Conservation (phyloP, 2,329 filamentous ascomycete genomes). For the Emmonsiellopsis sp. region DNA sequence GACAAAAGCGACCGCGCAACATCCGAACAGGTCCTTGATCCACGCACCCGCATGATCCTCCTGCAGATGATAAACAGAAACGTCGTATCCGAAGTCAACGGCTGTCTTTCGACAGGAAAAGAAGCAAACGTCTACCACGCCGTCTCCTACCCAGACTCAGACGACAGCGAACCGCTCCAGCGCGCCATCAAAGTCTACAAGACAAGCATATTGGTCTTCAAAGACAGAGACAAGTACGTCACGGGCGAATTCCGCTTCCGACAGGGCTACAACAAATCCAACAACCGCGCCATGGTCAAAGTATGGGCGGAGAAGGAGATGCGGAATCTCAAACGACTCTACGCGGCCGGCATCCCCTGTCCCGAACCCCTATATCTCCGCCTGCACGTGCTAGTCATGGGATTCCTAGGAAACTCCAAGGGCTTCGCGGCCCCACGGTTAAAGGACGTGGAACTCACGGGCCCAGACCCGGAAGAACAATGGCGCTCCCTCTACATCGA, state of each 20-base stretch:
- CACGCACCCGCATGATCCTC: slow-evolving; percentile 87
- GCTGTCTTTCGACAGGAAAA: slow-evolving; percentile 91
- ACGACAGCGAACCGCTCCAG: slow-evolving; percentile 49
- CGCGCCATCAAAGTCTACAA: slow-evolving; percentile 98
- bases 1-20: slow-evolving; percentile 92
- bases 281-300: slow-evolving; percentile 94
- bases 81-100: slow-evolving; percentile 82
- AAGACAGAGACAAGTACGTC: slow-evolving; percentile 93
- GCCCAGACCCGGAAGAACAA: slow-evolving; percentile 57
- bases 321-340: slow-evolving; percentile 77
- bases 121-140: slow-evolving; percentile 98
- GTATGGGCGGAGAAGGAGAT: slow-evolving; percentile 99
- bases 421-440: slow-evolving; percentile 83
- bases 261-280: slow-evolving; percentile 84
- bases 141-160: slow-evolving; percentile 50
- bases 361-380: slow-evolving; percentile 84
- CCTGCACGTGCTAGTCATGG: slow-evolving; percentile 93
- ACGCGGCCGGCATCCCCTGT: slow-evolving; percentile 76
- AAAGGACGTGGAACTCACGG: slow-evolving; percentile 69
- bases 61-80: slow-evolving; percentile 92
- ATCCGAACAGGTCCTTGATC: slow-evolving; percentile 88
- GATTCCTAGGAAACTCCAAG: slow-evolving; percentile 76
- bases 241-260: slow-evolving; percentile 89
- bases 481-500: slow-evolving; percentile 77
- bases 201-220: slow-evolving; percentile 94